Evolutionary conservation across 345 rosid species (phyloP).

Genomic region (Euphorbia pulcherrima): DNA sequence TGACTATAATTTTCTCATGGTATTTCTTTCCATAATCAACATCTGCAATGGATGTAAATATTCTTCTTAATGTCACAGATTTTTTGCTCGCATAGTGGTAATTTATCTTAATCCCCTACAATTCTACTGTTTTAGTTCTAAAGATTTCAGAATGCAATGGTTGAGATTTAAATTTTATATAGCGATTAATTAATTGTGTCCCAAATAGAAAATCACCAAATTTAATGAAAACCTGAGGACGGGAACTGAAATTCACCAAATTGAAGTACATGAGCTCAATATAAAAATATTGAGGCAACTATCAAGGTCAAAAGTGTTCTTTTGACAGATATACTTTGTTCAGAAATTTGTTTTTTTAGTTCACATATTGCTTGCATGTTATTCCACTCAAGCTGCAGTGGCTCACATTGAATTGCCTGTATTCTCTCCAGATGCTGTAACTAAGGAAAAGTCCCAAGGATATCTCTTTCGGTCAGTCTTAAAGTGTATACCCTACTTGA

Average conservation of each 20-base stretch:
- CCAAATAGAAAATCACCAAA: background rate
- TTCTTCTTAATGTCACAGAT: background rate
- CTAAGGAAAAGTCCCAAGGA: constrained; percentile 95
- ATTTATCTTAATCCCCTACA: background rate
- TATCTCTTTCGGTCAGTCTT: constrained; percentile 87
- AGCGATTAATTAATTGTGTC: background rate
- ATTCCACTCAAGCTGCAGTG: constrained; percentile 18
- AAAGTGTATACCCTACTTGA: constrained; percentile 92
- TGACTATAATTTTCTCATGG: background rate
- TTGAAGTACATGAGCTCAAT: background rate
- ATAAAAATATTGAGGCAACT: background rate
- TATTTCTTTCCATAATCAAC: background rate
- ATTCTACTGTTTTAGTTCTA: background rate
- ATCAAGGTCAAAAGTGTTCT: no score
- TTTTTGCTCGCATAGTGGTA: background rate
- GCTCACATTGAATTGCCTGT: constrained; percentile 9
- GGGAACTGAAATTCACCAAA: background rate
- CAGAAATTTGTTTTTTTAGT: background rate
- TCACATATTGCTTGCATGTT: background rate
- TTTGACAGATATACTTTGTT: background rate
- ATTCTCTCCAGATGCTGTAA: constrained; percentile 71
- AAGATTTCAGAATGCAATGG: background rate
- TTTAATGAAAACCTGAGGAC: background rate
- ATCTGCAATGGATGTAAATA: background rate
- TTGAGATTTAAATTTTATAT: no score